Conservation (phyloP, 129 eudicot species). For the Saposhnikovia divaricata region DNA sequence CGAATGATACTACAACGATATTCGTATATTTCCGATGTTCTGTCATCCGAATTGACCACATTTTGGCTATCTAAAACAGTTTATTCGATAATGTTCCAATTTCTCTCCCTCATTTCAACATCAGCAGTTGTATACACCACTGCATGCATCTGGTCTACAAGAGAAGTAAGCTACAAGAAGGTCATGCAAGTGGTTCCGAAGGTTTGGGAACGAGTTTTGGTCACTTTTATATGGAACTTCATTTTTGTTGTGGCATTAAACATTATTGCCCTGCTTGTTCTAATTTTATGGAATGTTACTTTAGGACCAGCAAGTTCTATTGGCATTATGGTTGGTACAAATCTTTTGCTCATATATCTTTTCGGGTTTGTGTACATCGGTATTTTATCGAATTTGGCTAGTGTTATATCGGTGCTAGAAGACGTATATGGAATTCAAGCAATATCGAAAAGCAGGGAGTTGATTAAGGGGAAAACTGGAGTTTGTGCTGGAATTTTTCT, state of each 20-base stretch:
- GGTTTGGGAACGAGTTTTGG: slow-evolving; percentile 52
- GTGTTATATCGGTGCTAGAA: slow-evolving; percentile 49
- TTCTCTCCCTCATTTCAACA: slow-evolving; percentile 41
- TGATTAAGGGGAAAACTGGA: slow-evolving; percentile 38
- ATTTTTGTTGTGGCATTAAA: slow-evolving; percentile 23
- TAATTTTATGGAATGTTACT: slow-evolving; percentile 1
- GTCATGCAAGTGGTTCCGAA: slow-evolving; percentile 44
- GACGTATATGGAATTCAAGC: slow-evolving; percentile 40
- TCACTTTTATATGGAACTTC: slow-evolving; percentile 45
- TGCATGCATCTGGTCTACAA: slow-evolving; percentile 38
- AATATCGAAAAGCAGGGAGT: slow-evolving; percentile 38
- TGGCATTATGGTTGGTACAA: slow-evolving; percentile 3
- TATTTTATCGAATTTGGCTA: slow-evolving; percentile 42
- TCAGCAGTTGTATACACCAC: slow-evolving; percentile 40
- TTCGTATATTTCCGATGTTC: slow-evolving; percentile 13
- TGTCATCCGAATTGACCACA: slow-evolving; percentile 26
- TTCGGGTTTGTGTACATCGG: slow-evolving; percentile 27
- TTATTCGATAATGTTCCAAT: slow-evolving; percentile 26
- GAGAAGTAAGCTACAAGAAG: slow-evolving; percentile 27
- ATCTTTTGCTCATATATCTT: slow-evolving; percentile 22
- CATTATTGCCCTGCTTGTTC: slow-evolving; percentile 15
- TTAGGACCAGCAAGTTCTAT: slow-evolving; percentile 13
- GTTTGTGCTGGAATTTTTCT: slow-evolving; percentile 16
- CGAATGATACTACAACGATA: slow-evolving; percentile 16
- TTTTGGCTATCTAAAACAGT: slow-evolving; percentile 25